Evolutionary conservation across 495 filamentous ascomycete genomes (phyloP), one percentile per base, ranked within the genome.

Genomic region (Penicillium coprophilum): DNA sequence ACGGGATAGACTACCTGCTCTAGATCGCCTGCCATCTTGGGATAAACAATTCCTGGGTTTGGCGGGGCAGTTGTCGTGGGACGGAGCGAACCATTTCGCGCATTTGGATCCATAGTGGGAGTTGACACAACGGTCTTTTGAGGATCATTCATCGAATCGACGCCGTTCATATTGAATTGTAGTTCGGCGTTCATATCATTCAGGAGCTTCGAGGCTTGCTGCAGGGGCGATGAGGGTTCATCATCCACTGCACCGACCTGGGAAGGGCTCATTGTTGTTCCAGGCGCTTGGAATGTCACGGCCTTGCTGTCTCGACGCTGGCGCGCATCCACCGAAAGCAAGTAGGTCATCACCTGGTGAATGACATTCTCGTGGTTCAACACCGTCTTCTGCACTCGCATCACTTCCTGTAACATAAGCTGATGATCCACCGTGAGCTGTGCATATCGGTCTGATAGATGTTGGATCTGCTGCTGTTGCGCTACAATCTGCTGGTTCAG

Each of bases 1-100:
- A 95, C 90, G 0, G 92, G 92, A 69, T 97, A 97, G 15, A 96
- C 91, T 56, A 95, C 80, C 52, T 85, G 85, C 56, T 94, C 90
- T 39, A 90, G 75, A 46, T 96, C 92, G 23, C 74, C 74, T 43
- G 69, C 74, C 67, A 78, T 73, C 59, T 82, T 82, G 4, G 74
- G 66, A 61, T 80, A 82, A 23, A 78, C 78, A 61, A 85, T 63
- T n/a, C 67, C 62, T 5, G 80, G 76, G 9, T 75, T 79, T 2
- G 80, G 80, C 2, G 71, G 73, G 10, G 81, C 78, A 15, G 82
- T 80, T 6, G 77, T 72, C 21, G 80, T 73, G 20, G 76, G 61
- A 31, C 73, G 73, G 23, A 65, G 61, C 21, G 71, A 60, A 13
- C 72, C 74, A 54, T 73, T 78, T 1, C 71, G 78, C 6, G 68